A percentile compares a stretch with the other conserved stretches of the same genome.
These are phyloP conservation scores for Auriscalpium microsporum DNA, from an alignment of 768 basidiomycete genomes.

Conservation along the genomic window DNA sequence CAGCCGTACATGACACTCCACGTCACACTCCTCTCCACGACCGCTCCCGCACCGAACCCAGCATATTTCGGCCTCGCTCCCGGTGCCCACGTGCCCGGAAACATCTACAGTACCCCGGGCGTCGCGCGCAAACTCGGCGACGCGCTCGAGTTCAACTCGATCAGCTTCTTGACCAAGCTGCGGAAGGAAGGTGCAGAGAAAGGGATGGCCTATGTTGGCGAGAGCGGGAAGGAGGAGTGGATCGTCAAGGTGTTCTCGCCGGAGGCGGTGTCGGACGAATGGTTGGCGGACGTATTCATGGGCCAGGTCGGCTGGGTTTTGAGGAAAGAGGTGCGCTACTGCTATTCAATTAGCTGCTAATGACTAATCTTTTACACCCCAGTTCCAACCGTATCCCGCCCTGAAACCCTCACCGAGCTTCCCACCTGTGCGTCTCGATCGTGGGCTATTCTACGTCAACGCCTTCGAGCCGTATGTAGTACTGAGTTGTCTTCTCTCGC, in stretches of 20 bases:
- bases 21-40: slow-evolving; percentile 82
- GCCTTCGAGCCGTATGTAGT: slow-evolving; percentile 76
- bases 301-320: slow-evolving; percentile 72
- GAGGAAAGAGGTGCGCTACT: slow-evolving; percentile 56
- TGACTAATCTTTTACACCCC: not conserved
- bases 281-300: slow-evolving; percentile 58
- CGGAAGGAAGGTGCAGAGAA: slow-evolving; percentile 21
- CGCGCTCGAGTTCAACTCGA: slow-evolving; percentile 77
- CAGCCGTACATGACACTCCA: slow-evolving; percentile 81
- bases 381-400: slow-evolving; percentile 80
- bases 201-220: slow-evolving; percentile 26
- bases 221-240: slow-evolving; percentile 41
- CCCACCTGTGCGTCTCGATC: slow-evolving; percentile 70
- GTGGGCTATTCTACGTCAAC: slow-evolving; percentile 85
- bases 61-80: slow-evolving; percentile 56
- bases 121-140: slow-evolving; percentile 45
- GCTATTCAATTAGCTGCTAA: slow-evolving; percentile 1
- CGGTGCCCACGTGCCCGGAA: slow-evolving; percentile 41
- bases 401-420: slow-evolving; percentile 59
- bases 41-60: slow-evolving; percentile 48
- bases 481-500: not conserved
- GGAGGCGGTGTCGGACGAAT: slow-evolving; percentile 52
- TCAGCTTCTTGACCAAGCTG: slow-evolving; percentile 68
- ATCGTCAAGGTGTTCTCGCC: slow-evolving; percentile 85
- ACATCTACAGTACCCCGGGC: slow-evolving; percentile 68